These are phyloP conservation scores for Leccinum subgranulosum DNA, from an alignment of 768 basidiomycete genomes.

Conservation along the genomic window DNA sequence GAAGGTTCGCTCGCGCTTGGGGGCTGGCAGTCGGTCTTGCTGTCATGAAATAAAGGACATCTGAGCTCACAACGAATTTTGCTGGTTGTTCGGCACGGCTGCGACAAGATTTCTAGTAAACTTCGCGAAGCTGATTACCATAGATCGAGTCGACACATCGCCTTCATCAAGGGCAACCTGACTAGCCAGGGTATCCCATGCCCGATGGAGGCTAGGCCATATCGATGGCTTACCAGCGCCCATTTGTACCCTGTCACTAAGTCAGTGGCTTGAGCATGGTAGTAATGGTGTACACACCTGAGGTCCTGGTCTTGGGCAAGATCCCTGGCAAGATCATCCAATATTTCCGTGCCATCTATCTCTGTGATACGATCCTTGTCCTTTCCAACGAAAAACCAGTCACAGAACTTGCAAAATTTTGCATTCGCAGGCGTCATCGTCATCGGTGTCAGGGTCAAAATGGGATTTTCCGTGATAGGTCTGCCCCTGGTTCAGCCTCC, in stretches of 20 bases:
- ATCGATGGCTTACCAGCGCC: conserved; percentile 42
- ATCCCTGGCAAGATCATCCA: conserved; percentile 50
- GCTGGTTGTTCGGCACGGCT: conserved; percentile 69
- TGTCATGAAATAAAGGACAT: neutral
- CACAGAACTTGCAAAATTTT: conserved; percentile 42
- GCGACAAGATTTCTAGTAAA: conserved; percentile 86
- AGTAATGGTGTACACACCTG: conserved; percentile 25
- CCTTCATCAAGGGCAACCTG: conserved; percentile 36
- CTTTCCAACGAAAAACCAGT: conserved; percentile 36
- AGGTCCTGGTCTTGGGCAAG: conserved; percentile 45
- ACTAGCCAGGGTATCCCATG: conserved; percentile 45
- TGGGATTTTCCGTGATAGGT: conserved; percentile 6
- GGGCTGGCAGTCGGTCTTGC: conserved; percentile 2
- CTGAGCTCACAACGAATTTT: conserved; percentile 62
- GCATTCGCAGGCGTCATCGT: conserved; percentile 13
- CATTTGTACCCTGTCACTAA: conserved; percentile 30
- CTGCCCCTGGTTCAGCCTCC: neutral
- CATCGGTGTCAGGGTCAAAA: neutral
- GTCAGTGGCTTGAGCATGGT: neutral
- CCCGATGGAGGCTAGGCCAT: conserved; percentile 51
- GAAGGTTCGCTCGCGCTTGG: conserved; percentile 67
- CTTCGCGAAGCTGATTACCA: conserved; percentile 58
- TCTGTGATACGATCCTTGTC: conserved; percentile 14
- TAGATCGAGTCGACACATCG: conserved; percentile 33
- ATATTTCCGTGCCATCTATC: conserved; percentile 26